These are phyloP conservation scores for Metrosideros polymorpha DNA, from an alignment of 441 rosid genomes.

Conservation along the genomic window DNA sequence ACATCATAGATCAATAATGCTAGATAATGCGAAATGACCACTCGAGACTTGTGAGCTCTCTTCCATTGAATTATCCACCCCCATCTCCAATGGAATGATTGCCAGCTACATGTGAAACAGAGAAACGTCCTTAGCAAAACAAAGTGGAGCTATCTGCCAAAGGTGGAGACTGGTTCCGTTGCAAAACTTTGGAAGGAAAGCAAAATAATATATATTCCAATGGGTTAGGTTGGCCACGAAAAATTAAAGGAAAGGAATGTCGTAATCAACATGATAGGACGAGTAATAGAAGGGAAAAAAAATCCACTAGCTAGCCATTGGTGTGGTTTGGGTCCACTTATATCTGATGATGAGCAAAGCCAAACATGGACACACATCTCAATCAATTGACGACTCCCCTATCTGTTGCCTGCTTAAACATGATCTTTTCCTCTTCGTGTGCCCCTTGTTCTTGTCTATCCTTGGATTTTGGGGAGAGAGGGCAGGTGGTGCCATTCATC, in stretches of 20 bases:
- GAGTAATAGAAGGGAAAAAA: not conserved
- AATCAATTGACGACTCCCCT: not conserved
- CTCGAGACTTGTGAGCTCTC: not conserved
- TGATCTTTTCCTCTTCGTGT: not conserved
- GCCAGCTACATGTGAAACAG: not conserved
- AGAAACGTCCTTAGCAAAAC: not conserved
- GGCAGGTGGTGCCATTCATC: not conserved
- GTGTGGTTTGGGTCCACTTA: not conserved
- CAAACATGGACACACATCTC: not conserved
- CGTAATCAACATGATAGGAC: not conserved
- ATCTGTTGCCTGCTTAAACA: not conserved
- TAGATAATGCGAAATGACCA: not conserved
- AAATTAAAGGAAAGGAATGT: not conserved
- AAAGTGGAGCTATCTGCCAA: not conserved
- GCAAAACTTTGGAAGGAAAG: not conserved
- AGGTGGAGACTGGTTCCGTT: not conserved
- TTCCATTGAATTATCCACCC: not conserved
- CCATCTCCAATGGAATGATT: not conserved
- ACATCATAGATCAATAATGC: not conserved
- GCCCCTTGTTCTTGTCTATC: not conserved
- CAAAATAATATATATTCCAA: not conserved
- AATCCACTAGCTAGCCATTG: not conserved
- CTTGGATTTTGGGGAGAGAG: not conserved
- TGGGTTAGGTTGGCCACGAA: not conserved
- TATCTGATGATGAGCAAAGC: not conserved